Conservation (phyloP, 371 early-diverging fungal species). For the Mucor indicus region DNA sequence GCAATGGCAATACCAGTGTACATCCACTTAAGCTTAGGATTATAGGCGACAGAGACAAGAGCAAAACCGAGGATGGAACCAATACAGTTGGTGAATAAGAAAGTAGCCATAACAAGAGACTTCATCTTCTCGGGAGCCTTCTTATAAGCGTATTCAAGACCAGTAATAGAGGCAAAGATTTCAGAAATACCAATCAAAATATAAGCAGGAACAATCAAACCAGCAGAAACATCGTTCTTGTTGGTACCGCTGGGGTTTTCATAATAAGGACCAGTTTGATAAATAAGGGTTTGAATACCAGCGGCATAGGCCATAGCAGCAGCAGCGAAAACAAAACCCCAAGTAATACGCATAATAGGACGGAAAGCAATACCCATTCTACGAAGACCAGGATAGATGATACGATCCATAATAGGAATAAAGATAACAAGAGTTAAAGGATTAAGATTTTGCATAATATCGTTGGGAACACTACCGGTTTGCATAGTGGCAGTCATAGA, state of each 20-base stretch:
- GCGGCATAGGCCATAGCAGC: slow-evolving; percentile 71
- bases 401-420: slow-evolving; percentile 69
- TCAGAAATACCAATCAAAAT: slow-evolving; percentile 69
- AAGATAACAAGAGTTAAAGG: slow-evolving; percentile 64
- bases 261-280: slow-evolving; percentile 30
- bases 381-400: slow-evolving; percentile 69
- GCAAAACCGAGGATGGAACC: slow-evolving; percentile 67
- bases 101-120: slow-evolving; percentile 71
- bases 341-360: slow-evolving; percentile 69
- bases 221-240: slow-evolving; percentile 56
- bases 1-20: slow-evolving; percentile 53
- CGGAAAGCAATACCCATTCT: slow-evolving; percentile 63
- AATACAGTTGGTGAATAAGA: slow-evolving; percentile 66
- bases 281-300: slow-evolving; percentile 67
- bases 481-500: slow-evolving; percentile 72
- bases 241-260: slow-evolving; percentile 32
- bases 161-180: slow-evolving; percentile 77
- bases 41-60: slow-evolving; percentile 61
- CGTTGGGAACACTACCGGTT: slow-evolving; percentile 61
- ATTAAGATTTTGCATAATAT: slow-evolving; percentile 64
- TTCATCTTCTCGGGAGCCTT: slow-evolving; percentile 73
- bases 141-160: slow-evolving; percentile 78
- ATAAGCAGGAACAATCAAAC: slow-evolving; percentile 67
- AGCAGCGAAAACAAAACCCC: slow-evolving; percentile 66
- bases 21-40: slow-evolving; percentile 67